Conservation (phyloP, 192 early-diverging fungal species). For the Phlyctochytrium bullatum region DNA sequence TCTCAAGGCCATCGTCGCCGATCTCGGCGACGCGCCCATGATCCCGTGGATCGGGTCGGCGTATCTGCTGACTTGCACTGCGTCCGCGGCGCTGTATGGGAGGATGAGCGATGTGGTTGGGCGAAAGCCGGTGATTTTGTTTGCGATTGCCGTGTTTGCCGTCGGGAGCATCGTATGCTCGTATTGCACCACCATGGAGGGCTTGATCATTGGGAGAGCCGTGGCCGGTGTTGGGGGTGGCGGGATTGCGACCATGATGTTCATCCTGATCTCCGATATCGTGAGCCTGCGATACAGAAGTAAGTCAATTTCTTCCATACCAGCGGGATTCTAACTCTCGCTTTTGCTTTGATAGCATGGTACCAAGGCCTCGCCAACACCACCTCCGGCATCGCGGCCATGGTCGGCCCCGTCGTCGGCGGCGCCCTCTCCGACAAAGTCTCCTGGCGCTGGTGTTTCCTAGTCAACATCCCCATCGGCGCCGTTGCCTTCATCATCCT, state of each 20-base stretch:
- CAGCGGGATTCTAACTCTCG: no score
- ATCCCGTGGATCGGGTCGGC: slow-evolving; percentile 82
- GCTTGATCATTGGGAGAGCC: slow-evolving; percentile 72
- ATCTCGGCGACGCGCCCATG: slow-evolving; percentile 45
- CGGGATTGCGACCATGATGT: slow-evolving; percentile 56
- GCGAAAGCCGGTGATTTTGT: slow-evolving; percentile 64
- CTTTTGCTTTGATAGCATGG: background rate
- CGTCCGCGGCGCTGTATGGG: slow-evolving; percentile 44
- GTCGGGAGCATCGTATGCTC: slow-evolving; percentile 78
- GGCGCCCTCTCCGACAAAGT: slow-evolving; percentile 68
- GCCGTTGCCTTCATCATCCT: slow-evolving; percentile 55
- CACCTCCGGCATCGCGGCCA: slow-evolving; percentile 66
- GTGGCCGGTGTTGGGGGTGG: slow-evolving; percentile 81
- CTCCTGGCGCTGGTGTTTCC: slow-evolving; percentile 52
- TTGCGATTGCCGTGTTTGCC: slow-evolving; percentile 70
- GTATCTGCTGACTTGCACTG: slow-evolving; percentile 59
- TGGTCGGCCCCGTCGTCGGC: slow-evolving; percentile 77
- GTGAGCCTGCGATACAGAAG: slow-evolving; percentile 49
- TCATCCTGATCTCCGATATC: slow-evolving; percentile 86
- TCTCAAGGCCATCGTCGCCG: slow-evolving; percentile 16
- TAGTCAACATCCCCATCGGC: slow-evolving; percentile 77
- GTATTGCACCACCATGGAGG: slow-evolving; percentile 44
- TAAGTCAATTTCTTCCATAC: no score
- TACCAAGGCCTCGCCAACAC: slow-evolving; percentile 19
- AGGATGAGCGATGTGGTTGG: slow-evolving; percentile 87